Base-by-base conservation (phyloP, 1,284 basidiomycete species). In the Ganoderma lucidum region DNA sequence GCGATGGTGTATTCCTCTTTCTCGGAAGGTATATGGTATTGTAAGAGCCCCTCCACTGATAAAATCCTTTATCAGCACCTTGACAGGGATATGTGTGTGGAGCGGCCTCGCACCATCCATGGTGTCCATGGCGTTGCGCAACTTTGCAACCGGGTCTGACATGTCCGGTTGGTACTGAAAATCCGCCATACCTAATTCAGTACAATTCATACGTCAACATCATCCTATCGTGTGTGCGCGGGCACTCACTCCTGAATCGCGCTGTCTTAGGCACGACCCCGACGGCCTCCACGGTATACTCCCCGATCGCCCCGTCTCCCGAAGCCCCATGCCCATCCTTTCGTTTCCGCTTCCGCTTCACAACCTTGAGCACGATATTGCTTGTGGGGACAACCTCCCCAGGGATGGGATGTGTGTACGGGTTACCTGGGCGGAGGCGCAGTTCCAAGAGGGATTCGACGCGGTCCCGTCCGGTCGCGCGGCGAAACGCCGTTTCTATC, bases 261-360 rank as follows among this genome's bases (percentile, higher is more conserved):
- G 93, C 92, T 0, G 96, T 96, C 81, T 93, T 95, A 1, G 90
- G 84, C 28, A 94, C 86, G 17, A 92, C 81, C 0, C 97, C 97
- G 0, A 95, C 79, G 0, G 93, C 86, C 72, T 95, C 89, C 6
- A 92, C 86, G 1, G 87, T 93, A 79, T 95, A 99, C 73, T 96
- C 90, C 6, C 94, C 95, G 35, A 85, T 73, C 42, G 85, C 72
- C n/a, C 79, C 78, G 35, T 83, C 81, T 19, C 81, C 83, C 35
- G 61, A 64, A 23, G 71, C 69, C 48, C 28, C 12, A 12, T 23
- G 9, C 19, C 75, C 79, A 65, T 74, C 76, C 66, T 32, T 69
- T 59, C 75, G 81, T 74, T 86, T 87, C 63, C 90, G 81, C 74
- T 85, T 91, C 71, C 91, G 83, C 80, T 92, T 93, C 30, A 89